These are phyloP conservation scores for Penicillium janthinellum DNA, from an alignment of 2,329 filamentous ascomycete species.

Conservation along the genomic window DNA sequence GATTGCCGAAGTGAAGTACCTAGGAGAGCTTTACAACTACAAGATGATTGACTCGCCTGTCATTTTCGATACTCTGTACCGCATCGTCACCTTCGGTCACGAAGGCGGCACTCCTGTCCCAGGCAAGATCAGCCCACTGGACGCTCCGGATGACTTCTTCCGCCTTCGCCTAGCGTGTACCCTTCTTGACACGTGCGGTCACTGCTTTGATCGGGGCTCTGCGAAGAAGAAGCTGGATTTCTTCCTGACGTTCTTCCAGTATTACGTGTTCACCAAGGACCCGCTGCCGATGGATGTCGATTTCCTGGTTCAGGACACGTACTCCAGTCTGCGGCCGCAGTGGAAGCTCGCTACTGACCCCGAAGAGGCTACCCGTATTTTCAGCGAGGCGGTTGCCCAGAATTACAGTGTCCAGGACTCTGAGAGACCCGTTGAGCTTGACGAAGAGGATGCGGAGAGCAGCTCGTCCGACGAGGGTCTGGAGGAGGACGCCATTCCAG, in stretches of 20 bases:
- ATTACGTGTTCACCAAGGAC: slow-evolving; percentile 91
- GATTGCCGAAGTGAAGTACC: slow-evolving; percentile 92
- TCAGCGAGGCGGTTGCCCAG: slow-evolving; percentile 83
- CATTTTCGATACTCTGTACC: slow-evolving; percentile 93
- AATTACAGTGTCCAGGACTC: slow-evolving; percentile 80
- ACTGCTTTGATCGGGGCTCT: slow-evolving; percentile 91
- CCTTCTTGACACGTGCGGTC: slow-evolving; percentile 89
- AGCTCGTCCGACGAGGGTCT: slow-evolving; percentile 76
- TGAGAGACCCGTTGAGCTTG: slow-evolving; percentile 69
- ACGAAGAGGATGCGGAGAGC: slow-evolving; percentile 73
- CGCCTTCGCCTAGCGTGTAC: slow-evolving; percentile 88
- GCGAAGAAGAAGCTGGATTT: slow-evolving; percentile 98
- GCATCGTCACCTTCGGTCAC: slow-evolving; percentile 90
- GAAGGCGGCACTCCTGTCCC: slow-evolving; percentile 77
- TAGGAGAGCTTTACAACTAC: slow-evolving; percentile 96
- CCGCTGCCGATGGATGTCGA: slow-evolving; percentile 94
- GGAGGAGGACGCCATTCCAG: slow-evolving; percentile 59
- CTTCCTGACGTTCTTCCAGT: slow-evolving; percentile 91
- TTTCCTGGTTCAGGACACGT: slow-evolving; percentile 93
- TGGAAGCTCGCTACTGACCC: slow-evolving; percentile 84
- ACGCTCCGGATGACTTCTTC: slow-evolving; percentile 93
- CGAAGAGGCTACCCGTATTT: slow-evolving; percentile 79
- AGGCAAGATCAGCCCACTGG: slow-evolving; percentile 74
- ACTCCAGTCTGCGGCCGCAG: slow-evolving; percentile 78
- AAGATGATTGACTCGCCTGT: slow-evolving; percentile 94